Evolutionary conservation across 73 alveolate species (phyloP).

Genomic region (Blepharisma stoltei): DNA sequence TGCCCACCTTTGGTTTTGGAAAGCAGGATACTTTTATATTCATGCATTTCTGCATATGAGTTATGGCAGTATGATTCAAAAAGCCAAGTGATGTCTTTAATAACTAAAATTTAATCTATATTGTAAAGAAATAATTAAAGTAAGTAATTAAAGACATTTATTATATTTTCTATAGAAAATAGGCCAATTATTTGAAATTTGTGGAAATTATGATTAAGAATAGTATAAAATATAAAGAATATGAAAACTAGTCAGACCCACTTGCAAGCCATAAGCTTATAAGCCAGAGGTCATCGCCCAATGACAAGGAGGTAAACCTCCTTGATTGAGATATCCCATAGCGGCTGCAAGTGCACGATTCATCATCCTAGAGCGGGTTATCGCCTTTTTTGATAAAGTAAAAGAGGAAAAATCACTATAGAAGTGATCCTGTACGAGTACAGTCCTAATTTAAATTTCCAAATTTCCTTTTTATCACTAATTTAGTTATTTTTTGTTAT

Average conservation of each 20-base stretch:
- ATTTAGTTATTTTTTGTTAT: conserved; percentile 6
- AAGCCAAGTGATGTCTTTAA: too few species aligned
- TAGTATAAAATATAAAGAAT: neutral
- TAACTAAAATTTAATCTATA: too few species aligned
- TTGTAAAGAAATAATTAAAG: too few species aligned
- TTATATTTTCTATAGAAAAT: too few species aligned
- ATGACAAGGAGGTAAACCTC: conserved; percentile 1
- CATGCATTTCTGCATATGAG: too few species aligned
- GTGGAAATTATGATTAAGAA: too few species aligned
- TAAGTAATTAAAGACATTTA: too few species aligned
- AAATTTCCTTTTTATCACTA: neutral
- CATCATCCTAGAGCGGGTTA: conserved; percentile 92
- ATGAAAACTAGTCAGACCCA: conserved; percentile 13
- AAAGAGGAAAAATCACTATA: conserved; percentile 83
- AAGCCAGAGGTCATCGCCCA: conserved; percentile 17
- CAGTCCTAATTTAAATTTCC: conserved; percentile 69
- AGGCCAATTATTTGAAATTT: too few species aligned
- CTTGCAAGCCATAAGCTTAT: conserved; percentile 14
- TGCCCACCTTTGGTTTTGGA: too few species aligned
- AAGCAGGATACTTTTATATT: too few species aligned
- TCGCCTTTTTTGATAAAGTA: conserved; percentile 86
- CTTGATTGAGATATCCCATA: conserved; percentile 18
- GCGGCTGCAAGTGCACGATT: conserved; percentile 69
- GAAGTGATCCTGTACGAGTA: conserved; percentile 96
- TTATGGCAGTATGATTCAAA: too few species aligned